Conservation (phyloP, 257 asterid species). For the Cynanchum wilfordii region DNA sequence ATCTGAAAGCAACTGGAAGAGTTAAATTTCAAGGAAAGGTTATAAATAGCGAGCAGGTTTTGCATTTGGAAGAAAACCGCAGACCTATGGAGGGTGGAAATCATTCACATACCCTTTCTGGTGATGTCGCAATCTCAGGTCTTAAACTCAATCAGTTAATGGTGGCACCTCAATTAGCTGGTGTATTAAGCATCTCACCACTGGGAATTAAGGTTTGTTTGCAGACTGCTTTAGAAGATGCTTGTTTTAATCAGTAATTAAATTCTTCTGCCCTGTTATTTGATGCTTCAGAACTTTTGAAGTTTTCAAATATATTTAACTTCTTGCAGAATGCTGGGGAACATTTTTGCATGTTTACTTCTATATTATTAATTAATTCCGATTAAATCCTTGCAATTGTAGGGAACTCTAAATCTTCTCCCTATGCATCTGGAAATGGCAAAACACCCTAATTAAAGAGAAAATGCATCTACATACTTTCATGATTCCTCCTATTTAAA, state of each 20-base stretch:
- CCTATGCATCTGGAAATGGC: background rate
- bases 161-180: constrained; percentile 98
- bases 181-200: constrained; percentile 64
- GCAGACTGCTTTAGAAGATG: constrained; percentile 13
- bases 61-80: constrained; percentile 28
- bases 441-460: background rate
- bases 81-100: constrained; percentile 34
- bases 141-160: constrained; percentile 92
- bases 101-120: constrained; percentile 55
- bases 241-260: constrained; percentile 1
- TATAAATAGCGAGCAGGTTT: constrained; percentile 30
- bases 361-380: background rate
- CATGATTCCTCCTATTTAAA: background rate
- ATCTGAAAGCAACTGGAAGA: constrained; percentile 96
- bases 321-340: background rate
- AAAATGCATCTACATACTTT: background rate
- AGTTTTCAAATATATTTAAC: background rate
- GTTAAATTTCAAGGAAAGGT: constrained; percentile 93
- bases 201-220: constrained; percentile 73
- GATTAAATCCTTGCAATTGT: background rate
- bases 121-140: constrained; percentile 86
- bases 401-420: background rate
- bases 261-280: constrained; percentile 1
- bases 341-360: background rate
- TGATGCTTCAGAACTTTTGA: background rate